Evolutionary conservation across 108 stramenopile genomes (phyloP), one percentile per base, ranked within the genome.

Genomic region (Mayamaea pseudoterrestris): DNA sequence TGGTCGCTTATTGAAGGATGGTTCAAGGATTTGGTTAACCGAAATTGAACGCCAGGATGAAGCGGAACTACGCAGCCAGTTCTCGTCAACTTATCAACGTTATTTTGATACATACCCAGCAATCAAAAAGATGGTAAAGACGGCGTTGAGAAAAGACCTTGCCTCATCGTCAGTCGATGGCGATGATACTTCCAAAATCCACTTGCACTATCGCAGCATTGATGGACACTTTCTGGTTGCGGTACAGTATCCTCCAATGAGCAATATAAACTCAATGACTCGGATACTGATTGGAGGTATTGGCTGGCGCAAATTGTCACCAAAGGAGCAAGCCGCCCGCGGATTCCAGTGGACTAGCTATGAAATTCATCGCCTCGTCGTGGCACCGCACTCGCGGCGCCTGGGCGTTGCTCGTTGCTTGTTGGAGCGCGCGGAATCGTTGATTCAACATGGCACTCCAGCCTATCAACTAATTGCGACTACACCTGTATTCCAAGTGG

Each of bases 331-430:
- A 12, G 18, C 18, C 21, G 5, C 3, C 8, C 5, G 20, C 37
- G 20, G 18, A 39, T n/a, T n/a, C 14, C 63, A 5, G 46, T 44
- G 39, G 64, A 65, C n/a, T n/a, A n/a, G n/a, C 8, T 67, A 68
- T 45, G 80, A 88, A 63, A 56, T 88, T 17, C 49, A 65, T 40
- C 63, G 80, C 5, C 43, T 88, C 28, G 70, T 64, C 26, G 85
- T 88, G 2, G 63, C 82, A 29, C 46, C 58, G 18, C 2, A 40
- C 11, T 53, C 43, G 44, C 66, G 78, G 55, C 65, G 74, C 11
- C 47, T 18, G 46, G 78, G 85, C 14, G 61, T 88, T 18, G 85
- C 70, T 17, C 56, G 30, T 22, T n/a, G 43, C 4, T 50, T 88
- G 24, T 40, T 82, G 40, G 27, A 58, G 14, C 42, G 46, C 26